A percentile compares a stretch with the other conserved stretches of the same genome.
These are phyloP conservation scores for Punica granatum DNA, from an alignment of 345 rosid species.

Conservation along the genomic window DNA sequence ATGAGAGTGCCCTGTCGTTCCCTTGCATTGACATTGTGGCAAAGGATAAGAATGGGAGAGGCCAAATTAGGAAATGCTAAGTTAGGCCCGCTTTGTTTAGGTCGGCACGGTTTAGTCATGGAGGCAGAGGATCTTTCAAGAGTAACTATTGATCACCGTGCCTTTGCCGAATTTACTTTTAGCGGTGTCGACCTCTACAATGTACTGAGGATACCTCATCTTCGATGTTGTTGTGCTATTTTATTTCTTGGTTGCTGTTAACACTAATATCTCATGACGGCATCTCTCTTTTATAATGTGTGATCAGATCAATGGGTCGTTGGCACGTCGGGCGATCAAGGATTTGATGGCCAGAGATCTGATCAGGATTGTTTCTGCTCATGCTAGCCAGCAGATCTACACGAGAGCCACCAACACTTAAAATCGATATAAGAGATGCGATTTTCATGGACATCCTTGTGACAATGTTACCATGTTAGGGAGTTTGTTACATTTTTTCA, in stretches of 20 bases:
- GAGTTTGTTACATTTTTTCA: neutral
- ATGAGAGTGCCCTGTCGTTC: neutral
- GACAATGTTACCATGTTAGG: neutral
- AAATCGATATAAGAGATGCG: neutral
- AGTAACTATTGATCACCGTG: too few species aligned
- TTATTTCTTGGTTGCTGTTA: too few species aligned
- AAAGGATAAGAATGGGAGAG: neutral
- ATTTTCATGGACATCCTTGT: neutral
- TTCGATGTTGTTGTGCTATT: neutral
- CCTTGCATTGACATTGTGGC: neutral
- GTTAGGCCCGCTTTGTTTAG: too few species aligned
- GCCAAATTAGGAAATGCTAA: neutral
- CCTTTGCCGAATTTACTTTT: neutral
- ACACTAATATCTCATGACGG: too few species aligned
- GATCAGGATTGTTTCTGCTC: conserved; percentile 55
- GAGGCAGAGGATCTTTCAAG: too few species aligned
- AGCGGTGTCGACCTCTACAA: neutral
- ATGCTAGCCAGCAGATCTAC: conserved; percentile 71
- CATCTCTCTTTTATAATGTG: neutral
- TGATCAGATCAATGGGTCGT: conserved; percentile 44
- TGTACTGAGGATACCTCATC: neutral
- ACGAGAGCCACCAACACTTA: conserved; percentile 69
- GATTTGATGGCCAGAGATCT: conserved; percentile 69
- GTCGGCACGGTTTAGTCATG: too few species aligned
- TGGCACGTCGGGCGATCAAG: conserved; percentile 59